Base-by-base conservation (phyloP, 108 stramenopile species). In the Seminavis robusta region DNA sequence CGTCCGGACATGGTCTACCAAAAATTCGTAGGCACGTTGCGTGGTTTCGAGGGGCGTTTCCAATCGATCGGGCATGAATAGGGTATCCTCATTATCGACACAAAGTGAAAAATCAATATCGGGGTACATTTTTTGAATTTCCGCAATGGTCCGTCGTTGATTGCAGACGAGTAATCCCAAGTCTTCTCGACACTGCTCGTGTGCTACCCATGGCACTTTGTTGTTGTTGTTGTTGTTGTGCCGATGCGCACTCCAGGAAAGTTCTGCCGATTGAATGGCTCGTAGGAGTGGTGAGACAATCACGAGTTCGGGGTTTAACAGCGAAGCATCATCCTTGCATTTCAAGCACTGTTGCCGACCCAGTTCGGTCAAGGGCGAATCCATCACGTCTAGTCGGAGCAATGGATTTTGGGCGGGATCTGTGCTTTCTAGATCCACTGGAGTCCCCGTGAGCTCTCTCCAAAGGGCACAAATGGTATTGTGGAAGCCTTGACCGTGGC, bases 401-500 rank as follows among this genome's bases (percentile, higher is more conserved):
- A 77, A 68, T 13, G 82, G 82, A 61, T 83, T 83, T 5, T 57
- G 19, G 16, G 45, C 33, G 1, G 78, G 78, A 51, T 83, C 78
- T 11, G 54, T 23, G 16, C 46, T 59, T 40, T 69, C 71, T 47
- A 83, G 52, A 31, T 76, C 68, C n/a, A 74, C 59, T 4, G 67
- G 59, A 20, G 44, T 44, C 16, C 44, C 46, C 3, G 62, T 62
- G 17, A 36, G 21, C 38, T 83, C 81, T 17, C 75, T 37, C 56
- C 70, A 65, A 47, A 79, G 52, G 25, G 79, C 77, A 26, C 81
- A 66, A 17, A 83, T 52, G 4, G 79, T 46, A 64, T 83, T 83
- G 61, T 83, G 82, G 50, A 77, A 83, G 3, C 82, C 82, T 60
- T 80, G 79, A 39, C 74, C 82, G 42, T 83, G 82, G 5, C 82